Base-by-base conservation (phyloP, 495 filamentous ascomycete species). In the Xylaria cubensis region DNA sequence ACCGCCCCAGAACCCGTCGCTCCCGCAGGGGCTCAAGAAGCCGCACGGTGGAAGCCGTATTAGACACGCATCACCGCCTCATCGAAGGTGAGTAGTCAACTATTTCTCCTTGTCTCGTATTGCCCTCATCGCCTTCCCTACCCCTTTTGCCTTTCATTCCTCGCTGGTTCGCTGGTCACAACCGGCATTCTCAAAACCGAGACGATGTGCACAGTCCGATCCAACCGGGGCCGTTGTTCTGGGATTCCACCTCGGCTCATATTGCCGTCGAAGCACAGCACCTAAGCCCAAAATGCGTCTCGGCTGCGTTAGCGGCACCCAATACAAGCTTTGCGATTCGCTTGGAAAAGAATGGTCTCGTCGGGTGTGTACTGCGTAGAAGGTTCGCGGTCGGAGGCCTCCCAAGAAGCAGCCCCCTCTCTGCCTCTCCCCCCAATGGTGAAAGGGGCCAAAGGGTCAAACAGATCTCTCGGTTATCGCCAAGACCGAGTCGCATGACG, bases 81-180 rank as follows among this genome's bases (percentile, higher is more conserved):
- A 84, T 62, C 75, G 78, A 70, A 84, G 79, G 84, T 86, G 77
- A 84, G 84, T 83, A 84, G 84, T 83, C 41, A 19, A 34, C 3
- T 65, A 24, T 48, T 62, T 73, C n/a, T 41, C 59, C 70, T 50
- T 66, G 3, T 29, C 69, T 68, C 53, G 58, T 69, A 61, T 70
- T n/a, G 50, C 58, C 4, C 32, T 21, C 70, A 5, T 42, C 10
- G 17, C 24, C 29, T 66, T 29, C 44, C 46, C 21, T 74, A 63
- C 58, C 26, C 63, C 62, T 4, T 34, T 53, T 9, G 58, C 32
- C 44, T 21, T 17, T 21, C 19, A 56, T 6, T 46, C 32, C 26
- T 29, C 26, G 26, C 26, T 29, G 26, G 26, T 29, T 46, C 42
- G 6, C 26, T 24, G n/a, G 61, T 24, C 48, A 71, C 34, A 10